These are phyloP conservation scores for Lepidium africanum DNA, from an alignment of 345 rosid genomes.

Conservation along the genomic window DNA sequence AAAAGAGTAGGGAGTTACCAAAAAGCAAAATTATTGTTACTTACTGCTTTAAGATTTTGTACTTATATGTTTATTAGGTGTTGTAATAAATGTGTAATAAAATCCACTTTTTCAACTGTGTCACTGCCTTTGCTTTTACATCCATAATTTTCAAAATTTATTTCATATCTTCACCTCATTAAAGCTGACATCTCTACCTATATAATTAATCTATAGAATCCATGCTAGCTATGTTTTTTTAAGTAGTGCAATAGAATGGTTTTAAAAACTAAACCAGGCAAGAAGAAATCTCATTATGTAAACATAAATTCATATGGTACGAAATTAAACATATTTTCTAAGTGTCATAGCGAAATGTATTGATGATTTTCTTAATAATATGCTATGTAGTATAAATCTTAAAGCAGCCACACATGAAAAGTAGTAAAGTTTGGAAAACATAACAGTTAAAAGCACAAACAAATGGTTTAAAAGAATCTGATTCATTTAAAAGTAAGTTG, in stretches of 20 bases:
- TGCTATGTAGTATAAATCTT: background rate
- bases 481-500: background rate
- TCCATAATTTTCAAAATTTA: background rate
- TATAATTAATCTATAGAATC: background rate
- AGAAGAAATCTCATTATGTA: background rate
- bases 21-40: conserved; percentile 3
- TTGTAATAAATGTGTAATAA: conserved; percentile 21
- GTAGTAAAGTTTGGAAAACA: background rate
- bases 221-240: background rate
- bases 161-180: background rate
- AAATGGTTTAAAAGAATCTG: background rate
- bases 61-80: conserved; percentile 19
- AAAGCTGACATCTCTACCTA: conserved; percentile 3
- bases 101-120: conserved; percentile 15
- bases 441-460: background rate
- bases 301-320: background rate
- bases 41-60: conserved; percentile 20
- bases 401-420: background rate
- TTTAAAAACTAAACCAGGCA: background rate
- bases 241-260: background rate
- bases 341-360: background rate
- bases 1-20: conserved; percentile 24
- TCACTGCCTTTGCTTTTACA: conserved; percentile 11
- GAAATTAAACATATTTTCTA: background rate
- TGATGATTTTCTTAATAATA: background rate